Conservation (phyloP, 2,329 filamentous ascomycete genomes). For the Teratosphaeria viscida region DNA sequence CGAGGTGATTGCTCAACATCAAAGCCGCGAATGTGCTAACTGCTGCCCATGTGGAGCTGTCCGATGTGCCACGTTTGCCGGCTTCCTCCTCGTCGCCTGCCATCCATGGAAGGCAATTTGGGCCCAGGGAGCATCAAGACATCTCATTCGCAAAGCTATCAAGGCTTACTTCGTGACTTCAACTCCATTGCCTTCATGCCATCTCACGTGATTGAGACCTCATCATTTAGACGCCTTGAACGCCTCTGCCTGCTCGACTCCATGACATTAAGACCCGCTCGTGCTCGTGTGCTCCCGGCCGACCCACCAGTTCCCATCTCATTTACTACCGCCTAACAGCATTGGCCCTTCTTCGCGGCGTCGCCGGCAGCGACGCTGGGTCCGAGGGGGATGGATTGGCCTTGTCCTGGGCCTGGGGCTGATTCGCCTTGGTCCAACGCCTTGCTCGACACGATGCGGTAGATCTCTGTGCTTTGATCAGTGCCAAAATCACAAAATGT, state of each 20-base stretch:
- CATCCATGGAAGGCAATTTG: no score
- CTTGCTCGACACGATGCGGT: conserved; percentile 97
- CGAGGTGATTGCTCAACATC: no score
- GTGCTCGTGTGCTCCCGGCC: neutral
- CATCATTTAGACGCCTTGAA: neutral
- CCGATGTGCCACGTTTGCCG: no score
- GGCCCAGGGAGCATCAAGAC: neutral
- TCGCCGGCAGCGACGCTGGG: conserved; percentile 78
- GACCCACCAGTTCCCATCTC: neutral
- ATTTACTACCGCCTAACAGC: conserved; percentile 47
- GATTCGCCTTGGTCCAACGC: conserved; percentile 83
- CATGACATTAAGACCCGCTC: neutral
- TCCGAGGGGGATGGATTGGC: conserved; percentile 68
- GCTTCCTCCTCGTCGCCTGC: no score
- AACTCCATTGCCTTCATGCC: neutral
- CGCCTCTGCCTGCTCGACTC: neutral
- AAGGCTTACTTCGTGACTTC: neutral
- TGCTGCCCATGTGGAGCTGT: no score
- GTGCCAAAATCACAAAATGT: neutral
- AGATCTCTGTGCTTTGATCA: conserved; percentile 64
- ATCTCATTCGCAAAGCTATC: neutral
- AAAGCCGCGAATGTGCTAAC: no score
- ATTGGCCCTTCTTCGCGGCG: conserved; percentile 68
- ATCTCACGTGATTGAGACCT: neutral
- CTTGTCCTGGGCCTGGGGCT: conserved; percentile 61